A percentile compares a stretch with the other conserved stretches of the same genome.
Conservation (phyloP, 179 eudicot species). For the Carnegiea gigantea region DNA sequence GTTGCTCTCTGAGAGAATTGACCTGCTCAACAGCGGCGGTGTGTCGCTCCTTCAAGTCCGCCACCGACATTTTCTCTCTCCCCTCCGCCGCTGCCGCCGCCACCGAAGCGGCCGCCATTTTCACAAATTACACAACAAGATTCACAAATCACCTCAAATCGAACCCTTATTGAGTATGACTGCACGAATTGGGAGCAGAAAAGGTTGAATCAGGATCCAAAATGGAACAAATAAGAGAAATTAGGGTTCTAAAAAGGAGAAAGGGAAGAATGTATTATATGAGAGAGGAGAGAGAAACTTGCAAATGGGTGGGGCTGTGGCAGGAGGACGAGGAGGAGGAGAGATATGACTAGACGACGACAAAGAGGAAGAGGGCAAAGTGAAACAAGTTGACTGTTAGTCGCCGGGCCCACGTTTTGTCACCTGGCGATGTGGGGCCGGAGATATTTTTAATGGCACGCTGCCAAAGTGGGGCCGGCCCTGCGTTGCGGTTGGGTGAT, state of each 20-base stretch:
- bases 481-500: no score
- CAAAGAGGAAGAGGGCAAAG: neutral
- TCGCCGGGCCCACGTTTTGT: conserved; percentile 18
- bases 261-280: neutral
- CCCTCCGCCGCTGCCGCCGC: conserved; percentile 25
- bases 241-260: conserved; percentile 9
- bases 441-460: neutral
- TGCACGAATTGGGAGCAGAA: neutral
- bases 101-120: conserved; percentile 20
- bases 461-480: neutral
- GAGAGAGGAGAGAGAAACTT: neutral
- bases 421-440: neutral
- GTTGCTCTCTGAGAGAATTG: conserved; percentile 57
- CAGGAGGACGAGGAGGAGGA: no score
- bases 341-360: neutral
- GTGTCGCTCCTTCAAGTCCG: conserved; percentile 73
- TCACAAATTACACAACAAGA: conserved; percentile 10
- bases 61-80: conserved; percentile 54
- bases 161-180: neutral
- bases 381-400: conserved; percentile 18
- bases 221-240: neutral
- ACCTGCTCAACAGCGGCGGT: conserved; percentile 66
- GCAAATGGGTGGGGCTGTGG: neutral
- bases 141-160: neutral
- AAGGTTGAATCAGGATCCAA: neutral